Evolutionary conservation across 352 stramenopile species (phyloP), one percentile per base, ranked within the genome.

Genomic region (Paralagenidium karlingii): DNA sequence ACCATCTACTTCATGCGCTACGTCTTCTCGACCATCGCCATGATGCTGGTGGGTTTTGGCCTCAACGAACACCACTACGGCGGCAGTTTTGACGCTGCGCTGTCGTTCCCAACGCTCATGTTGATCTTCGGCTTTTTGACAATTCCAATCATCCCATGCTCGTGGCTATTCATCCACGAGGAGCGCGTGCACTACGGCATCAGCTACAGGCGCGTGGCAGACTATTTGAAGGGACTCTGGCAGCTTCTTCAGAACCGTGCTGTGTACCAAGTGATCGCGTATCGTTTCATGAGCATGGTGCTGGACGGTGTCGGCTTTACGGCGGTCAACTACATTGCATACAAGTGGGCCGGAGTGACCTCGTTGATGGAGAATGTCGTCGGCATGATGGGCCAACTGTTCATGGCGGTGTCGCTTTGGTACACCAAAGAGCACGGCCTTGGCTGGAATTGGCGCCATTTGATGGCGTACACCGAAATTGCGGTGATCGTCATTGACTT

Each of bases 191-290:
- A 52, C 10, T n/a, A 40, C 7, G 44, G 29, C 10, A 38, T 6
- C 47, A 46, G 12, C 63, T 61, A 1, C 74, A 58, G 19, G 49
- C 50, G 0, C 52, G 82, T 16, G 55, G 26, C 34, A 10, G 13
- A 20, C 8, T 53, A 53, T 34, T 56, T 76, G 3, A 39, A 28
- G 10, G 46, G 44, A 1, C 40, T 84, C 50, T 88, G 68, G 70
- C 57, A 48, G 32, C 62, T 87, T 7, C 28, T 65, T 3, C 73
- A 85, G 42, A 67, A 65, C 20, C 74, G 68, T n/a, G 69, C 55
- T 2, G 68, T 91, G 52, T 91, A 71, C 69, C 75, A 86, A 27
- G 52, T 87, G 12, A 38, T 91, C 20, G 53, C 68, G 25, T 91
- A 87, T 33, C 50, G 77, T 25, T 54, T 85, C 20, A 26, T 82